Conservation (phyloP, 768 basidiomycete species). For the Glaciozyma antarctica region DNA sequence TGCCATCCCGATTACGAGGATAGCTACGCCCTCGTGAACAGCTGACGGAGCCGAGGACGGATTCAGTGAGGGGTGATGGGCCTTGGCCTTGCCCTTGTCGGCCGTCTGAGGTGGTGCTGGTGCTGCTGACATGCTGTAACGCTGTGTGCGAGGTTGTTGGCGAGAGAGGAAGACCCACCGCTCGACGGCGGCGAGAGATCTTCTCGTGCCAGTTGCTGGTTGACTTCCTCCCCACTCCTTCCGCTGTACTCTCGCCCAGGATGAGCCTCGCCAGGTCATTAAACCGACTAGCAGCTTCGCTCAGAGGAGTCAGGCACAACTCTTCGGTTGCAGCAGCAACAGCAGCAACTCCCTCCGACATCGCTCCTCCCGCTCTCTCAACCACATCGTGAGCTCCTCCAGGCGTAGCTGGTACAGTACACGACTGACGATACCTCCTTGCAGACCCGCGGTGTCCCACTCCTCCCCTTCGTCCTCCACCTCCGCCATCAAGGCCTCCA, state of each 20-base stretch:
- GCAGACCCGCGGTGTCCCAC: background rate
- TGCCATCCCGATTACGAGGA: slow-evolving; percentile 32
- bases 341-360: background rate
- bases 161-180: too few species aligned
- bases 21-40: slow-evolving; percentile 9
- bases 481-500: background rate
- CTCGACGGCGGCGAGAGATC: too few species aligned
- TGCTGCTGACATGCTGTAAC: background rate
- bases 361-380: background rate
- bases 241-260: too few species aligned
- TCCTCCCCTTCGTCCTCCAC: background rate
- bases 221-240: too few species aligned
- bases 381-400: background rate
- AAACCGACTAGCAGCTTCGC: background rate
- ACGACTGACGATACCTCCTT: background rate
- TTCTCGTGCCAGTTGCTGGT: too few species aligned
- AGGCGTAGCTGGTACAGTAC: too few species aligned
- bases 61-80: slow-evolving; percentile 1
- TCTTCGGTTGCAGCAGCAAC: background rate
- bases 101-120: background rate
- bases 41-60: background rate
- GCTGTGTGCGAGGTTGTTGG: too few species aligned
- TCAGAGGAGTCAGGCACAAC: background rate
- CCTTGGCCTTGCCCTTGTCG: slow-evolving; percentile 18
- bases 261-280: too few species aligned